These are phyloP conservation scores for Cercospora berteroae DNA, from an alignment of 2,329 filamentous ascomycete genomes.

Conservation along the genomic window DNA sequence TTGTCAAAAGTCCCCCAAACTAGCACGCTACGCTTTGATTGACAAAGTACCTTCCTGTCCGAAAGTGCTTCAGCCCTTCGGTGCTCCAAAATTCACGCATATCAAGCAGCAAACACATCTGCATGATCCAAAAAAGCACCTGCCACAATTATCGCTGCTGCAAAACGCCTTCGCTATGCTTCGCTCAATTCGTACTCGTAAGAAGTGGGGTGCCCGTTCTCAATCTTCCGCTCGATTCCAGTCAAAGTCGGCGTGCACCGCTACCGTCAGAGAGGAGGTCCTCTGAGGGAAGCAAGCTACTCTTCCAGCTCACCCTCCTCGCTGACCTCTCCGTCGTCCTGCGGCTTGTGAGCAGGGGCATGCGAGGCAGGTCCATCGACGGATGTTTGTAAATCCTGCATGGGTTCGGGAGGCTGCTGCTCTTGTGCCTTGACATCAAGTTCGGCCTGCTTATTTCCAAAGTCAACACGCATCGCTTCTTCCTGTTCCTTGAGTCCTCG, in stretches of 20 bases:
- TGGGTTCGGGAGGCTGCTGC: constrained; percentile 3
- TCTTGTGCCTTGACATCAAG: constrained; percentile 22
- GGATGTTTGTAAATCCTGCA: constrained; percentile 7
- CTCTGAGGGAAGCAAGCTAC: constrained; percentile 26
- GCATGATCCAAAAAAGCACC: not conserved
- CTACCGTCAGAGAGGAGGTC: not conserved
- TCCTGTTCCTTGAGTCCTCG: constrained; percentile 23
- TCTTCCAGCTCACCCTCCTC: constrained; percentile 52
- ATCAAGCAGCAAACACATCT: not conserved
- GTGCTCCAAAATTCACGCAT: not conserved
- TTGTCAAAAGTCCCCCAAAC: not conserved
- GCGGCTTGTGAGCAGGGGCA: constrained; percentile 12
- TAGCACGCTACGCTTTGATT: not conserved
- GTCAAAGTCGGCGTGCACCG: not conserved
- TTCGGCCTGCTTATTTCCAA: constrained; percentile 31
- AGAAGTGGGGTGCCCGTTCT: not conserved
- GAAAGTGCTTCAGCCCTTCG: not conserved
- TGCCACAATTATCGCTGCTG: not conserved
- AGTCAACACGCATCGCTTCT: constrained; percentile 31
- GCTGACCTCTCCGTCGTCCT: constrained; percentile 38
- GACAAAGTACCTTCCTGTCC: not conserved
- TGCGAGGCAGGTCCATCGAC: not conserved
- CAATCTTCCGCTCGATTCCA: not conserved
- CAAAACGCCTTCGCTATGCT: not conserved
- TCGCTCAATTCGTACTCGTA: not conserved